Conservation (phyloP, 306 rosid species). For the Inga leiocalycina region DNA sequence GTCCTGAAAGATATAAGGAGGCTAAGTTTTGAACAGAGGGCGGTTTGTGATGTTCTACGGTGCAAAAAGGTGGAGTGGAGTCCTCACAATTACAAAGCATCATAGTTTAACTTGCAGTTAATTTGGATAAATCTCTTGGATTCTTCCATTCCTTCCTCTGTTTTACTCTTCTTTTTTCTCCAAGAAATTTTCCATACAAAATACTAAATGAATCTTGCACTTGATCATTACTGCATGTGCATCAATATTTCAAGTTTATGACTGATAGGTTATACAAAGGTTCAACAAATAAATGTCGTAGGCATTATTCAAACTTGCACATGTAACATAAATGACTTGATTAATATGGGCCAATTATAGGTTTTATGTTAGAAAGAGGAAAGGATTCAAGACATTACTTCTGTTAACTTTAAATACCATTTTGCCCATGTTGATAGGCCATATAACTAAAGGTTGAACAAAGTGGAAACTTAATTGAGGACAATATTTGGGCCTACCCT, state of each 20-base stretch:
- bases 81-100: background rate
- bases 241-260: background rate
- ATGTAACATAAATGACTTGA: background rate
- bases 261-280: background rate
- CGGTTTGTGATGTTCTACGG: background rate
- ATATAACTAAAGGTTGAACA: slow-evolving; percentile 19
- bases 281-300: background rate
- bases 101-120: background rate
- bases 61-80: background rate
- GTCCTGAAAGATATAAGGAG: background rate
- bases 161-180: background rate
- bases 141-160: background rate
- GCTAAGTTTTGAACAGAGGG: background rate
- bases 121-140: background rate
- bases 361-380: background rate
- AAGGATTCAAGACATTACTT: background rate
- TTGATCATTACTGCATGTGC: slow-evolving; percentile 12
- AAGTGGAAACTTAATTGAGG: slow-evolving; percentile 12
- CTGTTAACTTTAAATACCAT: background rate
- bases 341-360: background rate
- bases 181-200: background rate
- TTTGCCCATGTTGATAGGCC: background rate
- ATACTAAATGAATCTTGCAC: background rate
- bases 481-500: background rate
- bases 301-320: background rate